These are phyloP conservation scores for Rhododendron vialii DNA, from an alignment of 148 eudicot genomes.

Conservation along the genomic window DNA sequence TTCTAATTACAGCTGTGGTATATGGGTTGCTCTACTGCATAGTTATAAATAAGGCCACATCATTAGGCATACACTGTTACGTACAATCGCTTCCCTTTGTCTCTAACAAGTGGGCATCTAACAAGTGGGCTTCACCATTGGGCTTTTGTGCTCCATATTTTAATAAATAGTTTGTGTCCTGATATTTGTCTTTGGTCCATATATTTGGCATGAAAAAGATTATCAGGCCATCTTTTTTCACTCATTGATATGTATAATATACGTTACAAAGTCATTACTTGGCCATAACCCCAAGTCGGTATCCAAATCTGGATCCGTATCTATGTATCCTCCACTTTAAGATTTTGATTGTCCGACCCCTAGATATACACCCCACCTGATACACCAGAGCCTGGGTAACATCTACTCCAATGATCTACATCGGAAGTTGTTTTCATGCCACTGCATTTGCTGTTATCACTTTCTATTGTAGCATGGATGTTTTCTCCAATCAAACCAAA, in stretches of 20 bases:
- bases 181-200: not conserved
- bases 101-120: not conserved
- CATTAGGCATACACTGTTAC: not conserved
- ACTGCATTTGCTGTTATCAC: not conserved
- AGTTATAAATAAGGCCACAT: not conserved
- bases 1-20: not conserved
- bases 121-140: not conserved
- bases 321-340: not conserved
- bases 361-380: not conserved
- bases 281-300: not conserved
- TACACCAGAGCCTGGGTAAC: not conserved
- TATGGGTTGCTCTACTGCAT: not conserved
- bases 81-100: not conserved
- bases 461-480: not conserved
- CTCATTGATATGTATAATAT: not conserved
- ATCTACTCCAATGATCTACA: not conserved
- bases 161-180: not conserved
- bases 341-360: not conserved
- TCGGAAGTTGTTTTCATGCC: conserved; percentile 1
- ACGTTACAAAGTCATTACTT: not conserved
- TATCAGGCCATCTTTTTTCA: not conserved
- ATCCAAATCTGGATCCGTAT: not conserved
- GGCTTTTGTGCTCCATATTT: not conserved
- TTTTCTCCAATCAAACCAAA: not conserved
- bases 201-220: not conserved